These are phyloP conservation scores for Helicocarpus griseus DNA, from an alignment of 2,329 filamentous ascomycete genomes.

Conservation along the genomic window DNA sequence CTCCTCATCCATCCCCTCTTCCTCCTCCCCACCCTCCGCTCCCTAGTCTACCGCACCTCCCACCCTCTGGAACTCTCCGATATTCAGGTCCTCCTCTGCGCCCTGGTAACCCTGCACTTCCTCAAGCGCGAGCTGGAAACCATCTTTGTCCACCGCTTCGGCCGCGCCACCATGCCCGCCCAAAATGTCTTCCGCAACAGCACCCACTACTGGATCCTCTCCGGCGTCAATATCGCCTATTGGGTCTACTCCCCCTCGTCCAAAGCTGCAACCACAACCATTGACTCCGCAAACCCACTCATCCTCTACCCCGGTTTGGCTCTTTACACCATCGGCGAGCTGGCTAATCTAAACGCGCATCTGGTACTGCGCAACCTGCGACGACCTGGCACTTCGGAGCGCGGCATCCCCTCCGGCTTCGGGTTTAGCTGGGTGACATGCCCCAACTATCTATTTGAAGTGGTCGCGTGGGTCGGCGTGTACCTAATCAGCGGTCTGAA, in stretches of 20 bases:
- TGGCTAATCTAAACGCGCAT: slow-evolving; percentile 73
- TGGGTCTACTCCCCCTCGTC: slow-evolving; percentile 74
- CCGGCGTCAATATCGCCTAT: slow-evolving; percentile 70
- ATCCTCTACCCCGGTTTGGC: slow-evolving; percentile 59
- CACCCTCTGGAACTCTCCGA: slow-evolving; percentile 46
- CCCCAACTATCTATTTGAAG: slow-evolving; percentile 95
- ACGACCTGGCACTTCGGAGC: slow-evolving; percentile 67
- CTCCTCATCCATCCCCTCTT: slow-evolving; percentile 74
- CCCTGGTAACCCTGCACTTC: slow-evolving; percentile 73
- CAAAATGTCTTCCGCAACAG: slow-evolving; percentile 92
- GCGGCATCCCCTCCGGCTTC: slow-evolving; percentile 77
- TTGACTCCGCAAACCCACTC: slow-evolving; percentile 32
- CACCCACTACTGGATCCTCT: slow-evolving; percentile 82
- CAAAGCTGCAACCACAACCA: slow-evolving; percentile 46
- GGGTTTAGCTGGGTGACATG: slow-evolving; percentile 84
- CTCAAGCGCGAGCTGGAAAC: slow-evolving; percentile 93
- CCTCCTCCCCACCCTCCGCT: slow-evolving; percentile 52
- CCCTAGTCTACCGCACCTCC: slow-evolving; percentile 56
- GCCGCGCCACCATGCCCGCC: slow-evolving; percentile 83
- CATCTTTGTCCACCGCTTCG: slow-evolving; percentile 89
- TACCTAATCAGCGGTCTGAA: slow-evolving; percentile 65
- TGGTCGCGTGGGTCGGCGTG: slow-evolving; percentile 75
- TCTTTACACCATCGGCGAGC: slow-evolving; percentile 67
- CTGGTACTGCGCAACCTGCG: slow-evolving; percentile 68
- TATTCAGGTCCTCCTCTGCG: slow-evolving; percentile 63